Evolutionary conservation across 441 rosid genomes (phyloP), one percentile per base, ranked within the genome.

Genomic region (Mallotus japonicus): DNA sequence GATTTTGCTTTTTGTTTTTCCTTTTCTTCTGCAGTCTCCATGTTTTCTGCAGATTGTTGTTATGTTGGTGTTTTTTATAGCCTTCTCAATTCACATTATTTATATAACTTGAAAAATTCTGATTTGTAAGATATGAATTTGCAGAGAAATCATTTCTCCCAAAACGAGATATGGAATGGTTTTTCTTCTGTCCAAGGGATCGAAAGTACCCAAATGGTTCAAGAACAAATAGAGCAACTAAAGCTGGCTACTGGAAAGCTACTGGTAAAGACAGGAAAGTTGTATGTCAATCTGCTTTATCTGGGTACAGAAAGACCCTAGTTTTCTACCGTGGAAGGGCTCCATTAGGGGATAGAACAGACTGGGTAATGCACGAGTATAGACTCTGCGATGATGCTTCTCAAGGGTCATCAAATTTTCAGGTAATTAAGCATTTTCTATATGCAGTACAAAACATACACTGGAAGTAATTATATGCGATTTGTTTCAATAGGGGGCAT

Each of bases 291-390:
- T 83, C 92, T 32, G 53, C 81, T 7, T 68, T 81, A 64, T 79
- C 77, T 3, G 95, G 91, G 20, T 87, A 76, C 53, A 82, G 92
- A 2, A 93, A 92, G 89, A 89, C 98, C 47, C 86, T 93, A 3
- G 97, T 93, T 75, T 93, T 92, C 82, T 82, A 92, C 74, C 68
- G 82, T 0, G 95, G 98, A 57, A 89, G 96, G 6, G 95, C 98
- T 8, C 97, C 96, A 46, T 76, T 79, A 72, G 96, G 97, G 24
- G 83, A 88, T 68, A 85, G 97, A 57, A 89, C 90, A 0, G 85
- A 80, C 47, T 90, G 96, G 96, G 84, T 88, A 0, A 89, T 93
- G 97, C 92, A 93, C 11, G 98, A 93, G 72, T 93, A 93, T 78
- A 87, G 95, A 37, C 90, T 92, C 53, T 80, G 76, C 16, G 95